These are phyloP conservation scores for Fragilaria radians DNA, from an alignment of 108 stramenopile genomes.

Conservation along the genomic window DNA sequence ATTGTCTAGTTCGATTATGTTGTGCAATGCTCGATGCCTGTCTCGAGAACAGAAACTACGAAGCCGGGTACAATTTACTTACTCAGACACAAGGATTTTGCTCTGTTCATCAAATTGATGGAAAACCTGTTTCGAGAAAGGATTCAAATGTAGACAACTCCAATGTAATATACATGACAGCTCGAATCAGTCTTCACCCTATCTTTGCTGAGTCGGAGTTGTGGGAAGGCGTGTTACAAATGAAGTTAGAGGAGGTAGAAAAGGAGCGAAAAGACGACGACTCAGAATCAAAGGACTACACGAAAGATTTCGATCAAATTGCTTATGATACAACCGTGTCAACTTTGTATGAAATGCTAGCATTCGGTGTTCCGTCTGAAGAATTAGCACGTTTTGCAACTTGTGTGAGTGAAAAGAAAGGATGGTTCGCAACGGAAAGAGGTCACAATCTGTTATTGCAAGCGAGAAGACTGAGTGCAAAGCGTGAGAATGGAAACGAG, in stretches of 20 bases:
- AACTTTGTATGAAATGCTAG: conserved; percentile 87
- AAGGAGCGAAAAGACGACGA: conserved; percentile 38
- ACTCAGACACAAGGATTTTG: conserved; percentile 74
- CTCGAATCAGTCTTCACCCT: conserved; percentile 62
- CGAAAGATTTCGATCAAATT: conserved; percentile 33
- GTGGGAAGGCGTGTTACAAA: conserved; percentile 61
- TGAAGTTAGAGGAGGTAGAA: conserved; percentile 53
- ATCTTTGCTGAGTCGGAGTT: conserved; percentile 75
- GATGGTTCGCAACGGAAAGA: conserved; percentile 67
- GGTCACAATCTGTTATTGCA: conserved; percentile 67
- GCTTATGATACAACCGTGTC: conserved; percentile 78
- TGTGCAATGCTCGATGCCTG: conserved; percentile 80
- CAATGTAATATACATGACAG: conserved; percentile 63
- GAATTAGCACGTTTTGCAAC: conserved; percentile 77
- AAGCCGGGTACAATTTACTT: conserved; percentile 65
- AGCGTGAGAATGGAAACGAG: conserved; percentile 59
- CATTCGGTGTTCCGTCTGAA: conserved; percentile 73
- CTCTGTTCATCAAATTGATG: conserved; percentile 12
- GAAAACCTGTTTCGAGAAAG: conserved; percentile 7
- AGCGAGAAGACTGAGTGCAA: conserved; percentile 60
- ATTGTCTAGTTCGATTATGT: conserved; percentile 63
- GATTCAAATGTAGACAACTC: conserved; percentile 7
- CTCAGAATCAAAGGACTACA: conserved; percentile 16
- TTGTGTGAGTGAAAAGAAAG: conserved; percentile 45
- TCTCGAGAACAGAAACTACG: conserved; percentile 65